Evolutionary conservation across 345 rosid genomes (phyloP).

Genomic region (Hevea brasiliensis): DNA sequence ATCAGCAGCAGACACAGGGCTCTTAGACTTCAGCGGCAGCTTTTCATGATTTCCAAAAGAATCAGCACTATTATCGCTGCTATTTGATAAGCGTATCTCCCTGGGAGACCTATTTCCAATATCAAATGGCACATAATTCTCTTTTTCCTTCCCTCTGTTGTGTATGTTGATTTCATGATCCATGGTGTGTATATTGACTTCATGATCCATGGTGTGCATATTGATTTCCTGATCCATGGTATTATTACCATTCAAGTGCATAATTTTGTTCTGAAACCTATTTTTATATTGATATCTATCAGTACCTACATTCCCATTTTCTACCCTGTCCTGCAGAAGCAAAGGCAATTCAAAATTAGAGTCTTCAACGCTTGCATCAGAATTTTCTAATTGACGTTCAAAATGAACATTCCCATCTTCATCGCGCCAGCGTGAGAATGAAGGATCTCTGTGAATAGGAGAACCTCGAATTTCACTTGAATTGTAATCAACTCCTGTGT

Average conservation of each 20-base stretch:
- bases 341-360: conserved; percentile 13
- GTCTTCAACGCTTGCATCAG: conserved; percentile 4
- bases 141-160: conserved; percentile 24
- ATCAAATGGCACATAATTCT: conserved; percentile 50
- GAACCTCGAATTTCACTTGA: conserved; percentile 26
- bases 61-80: conserved; percentile 34
- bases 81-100: neutral
- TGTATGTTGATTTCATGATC: conserved; percentile 11
- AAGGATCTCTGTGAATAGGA: conserved; percentile 38
- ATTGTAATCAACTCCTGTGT: conserved; percentile 16
- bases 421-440: conserved; percentile 44
- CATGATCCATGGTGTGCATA: neutral
- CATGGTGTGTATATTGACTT: conserved; percentile 6
- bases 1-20: conserved; percentile 58
- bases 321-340: conserved; percentile 24
- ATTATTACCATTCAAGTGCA: conserved; percentile 9
- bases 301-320: conserved; percentile 27
- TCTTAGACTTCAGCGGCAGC: conserved; percentile 25
- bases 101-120: conserved; percentile 48
- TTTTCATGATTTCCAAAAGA: conserved; percentile 29
- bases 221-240: conserved; percentile 18
- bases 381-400: conserved; percentile 10
- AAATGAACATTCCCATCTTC: conserved; percentile 29
- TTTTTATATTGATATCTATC: neutral
- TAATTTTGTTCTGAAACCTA: neutral